Percentiles rank a stretch among this genome's conserved stretches.
phyloP scores from a whole-genome alignment of 2,329 filamentous ascomycete species.

The Ophiostoma sp. region DNA sequence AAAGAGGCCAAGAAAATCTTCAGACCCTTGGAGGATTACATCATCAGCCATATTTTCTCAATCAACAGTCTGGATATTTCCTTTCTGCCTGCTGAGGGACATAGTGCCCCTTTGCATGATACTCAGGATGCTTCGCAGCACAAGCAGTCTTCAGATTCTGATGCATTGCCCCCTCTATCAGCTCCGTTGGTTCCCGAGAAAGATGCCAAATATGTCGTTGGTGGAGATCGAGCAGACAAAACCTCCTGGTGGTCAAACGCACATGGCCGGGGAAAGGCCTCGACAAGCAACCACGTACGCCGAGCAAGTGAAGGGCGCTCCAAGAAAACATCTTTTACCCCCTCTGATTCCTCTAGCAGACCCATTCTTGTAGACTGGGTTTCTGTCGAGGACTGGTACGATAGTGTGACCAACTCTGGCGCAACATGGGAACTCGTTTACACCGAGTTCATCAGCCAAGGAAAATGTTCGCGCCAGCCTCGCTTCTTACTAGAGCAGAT shows the following conservation, averaged over 20 bases:
- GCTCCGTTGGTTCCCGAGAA: conserved; percentile 49
- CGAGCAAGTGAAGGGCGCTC: conserved; percentile 2
- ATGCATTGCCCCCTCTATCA: neutral
- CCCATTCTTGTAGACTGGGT: conserved; percentile 67
- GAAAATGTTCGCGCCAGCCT: conserved; percentile 32
- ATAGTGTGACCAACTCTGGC: conserved; percentile 61
- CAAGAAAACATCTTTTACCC: neutral
- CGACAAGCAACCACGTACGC: neutral
- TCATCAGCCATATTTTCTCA: conserved; percentile 62
- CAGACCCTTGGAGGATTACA: conserved; percentile 69
- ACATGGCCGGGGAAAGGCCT: neutral
- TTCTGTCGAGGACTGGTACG: conserved; percentile 68
- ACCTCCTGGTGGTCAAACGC: conserved; percentile 72
- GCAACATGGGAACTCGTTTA: conserved; percentile 59
- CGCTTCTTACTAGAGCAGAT: conserved; percentile 38
- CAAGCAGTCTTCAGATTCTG: neutral
- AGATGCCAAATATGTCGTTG: conserved; percentile 67
- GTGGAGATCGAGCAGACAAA: conserved; percentile 75
- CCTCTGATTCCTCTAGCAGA: conserved; percentile 14
- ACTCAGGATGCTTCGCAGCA: neutral
- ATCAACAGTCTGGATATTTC: conserved; percentile 70
- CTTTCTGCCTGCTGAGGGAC: conserved; percentile 42
- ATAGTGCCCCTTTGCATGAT: neutral
- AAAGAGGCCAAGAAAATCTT: conserved; percentile 55
- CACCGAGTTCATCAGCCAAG: conserved; percentile 43